Evolutionary conservation across 2,329 filamentous ascomycete species (phyloP), one percentile per base, ranked within the genome.

Genomic region (Cephalotrichum gorgonifer): DNA sequence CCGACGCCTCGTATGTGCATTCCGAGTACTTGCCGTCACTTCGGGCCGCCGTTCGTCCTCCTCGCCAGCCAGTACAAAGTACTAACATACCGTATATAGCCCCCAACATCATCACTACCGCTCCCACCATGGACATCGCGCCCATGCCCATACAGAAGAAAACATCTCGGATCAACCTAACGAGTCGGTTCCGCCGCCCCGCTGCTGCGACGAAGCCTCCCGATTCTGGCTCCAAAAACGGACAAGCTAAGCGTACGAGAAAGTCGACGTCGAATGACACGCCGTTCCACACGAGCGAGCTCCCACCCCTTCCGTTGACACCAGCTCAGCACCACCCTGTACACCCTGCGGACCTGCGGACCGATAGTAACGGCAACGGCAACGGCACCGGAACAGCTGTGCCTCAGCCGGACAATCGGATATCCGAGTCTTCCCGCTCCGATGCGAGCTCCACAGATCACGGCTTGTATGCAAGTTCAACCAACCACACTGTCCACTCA

Each of bases 51-150:
- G 27, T 7, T 11, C 43, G n/a, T 15, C 4, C 27, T 20, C n/a
- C 15, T 30, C 22, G 4, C 7, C 7, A 17, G 17, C 8, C 23
- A 39, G 20, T 14, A 17, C n/a, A 41, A 23, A 14, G 23, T 11
- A 28, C 33, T 20, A 25, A 28, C 20, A 15, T 8, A 12, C 15
- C 4, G 25, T 25, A 42, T 51, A 43, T 57, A 83, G 79, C 79
- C 53, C 79, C 80, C 44, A 73, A 79, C 56, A 97, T 97, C 62
- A 93, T 97, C 64, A 95, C 86, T 45, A 97, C 91, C 11, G 87
- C 90, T 15, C 90, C 93, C 9, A 93, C 89, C 8, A 77, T 82
- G 55, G 78, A 85, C 47, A 61, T 79, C 20, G 71, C 72, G 31
- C 56, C 62, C 46, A 62, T 72, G 52, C 56, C 62, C 46, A 62